Evolutionary conservation across 2,329 filamentous ascomycete species (phyloP).

Genomic region (Elsinoe arachidis): DNA sequence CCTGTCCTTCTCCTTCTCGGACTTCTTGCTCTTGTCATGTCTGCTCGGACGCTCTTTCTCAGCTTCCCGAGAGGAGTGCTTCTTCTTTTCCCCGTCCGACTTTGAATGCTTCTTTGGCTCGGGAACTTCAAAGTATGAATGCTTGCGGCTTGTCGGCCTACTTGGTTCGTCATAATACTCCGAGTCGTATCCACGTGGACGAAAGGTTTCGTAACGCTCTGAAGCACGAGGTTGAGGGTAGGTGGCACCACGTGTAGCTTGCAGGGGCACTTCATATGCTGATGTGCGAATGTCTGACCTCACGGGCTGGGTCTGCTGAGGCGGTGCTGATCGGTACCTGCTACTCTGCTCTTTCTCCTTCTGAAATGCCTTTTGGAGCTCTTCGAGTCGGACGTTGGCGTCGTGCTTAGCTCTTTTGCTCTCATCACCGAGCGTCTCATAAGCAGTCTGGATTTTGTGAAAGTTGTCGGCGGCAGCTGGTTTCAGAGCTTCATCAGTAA

Average conservation of each 20-base stretch:
- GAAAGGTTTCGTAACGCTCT: conserved; percentile 1
- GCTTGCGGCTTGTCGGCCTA: conserved; percentile 6
- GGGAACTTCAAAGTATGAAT: conserved; percentile 12
- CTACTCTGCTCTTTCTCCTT: conserved; percentile 27
- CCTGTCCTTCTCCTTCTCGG: conserved; percentile 35
- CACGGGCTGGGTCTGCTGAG: conserved; percentile 15
- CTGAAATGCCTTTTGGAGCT: conserved; percentile 51
- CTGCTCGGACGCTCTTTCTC: conserved; percentile 31
- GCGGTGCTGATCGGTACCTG: conserved; percentile 19
- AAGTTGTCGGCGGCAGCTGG: conserved; percentile 77
- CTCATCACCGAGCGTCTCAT: conserved; percentile 80
- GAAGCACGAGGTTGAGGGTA: conserved; percentile 4
- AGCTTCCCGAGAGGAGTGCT: not conserved
- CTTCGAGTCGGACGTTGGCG: conserved; percentile 58
- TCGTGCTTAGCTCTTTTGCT: conserved; percentile 67
- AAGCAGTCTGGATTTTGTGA: conserved; percentile 84
- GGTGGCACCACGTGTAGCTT: conserved; percentile 1
- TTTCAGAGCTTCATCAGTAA: conserved; percentile 55
- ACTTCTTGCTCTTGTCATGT: conserved; percentile 32
- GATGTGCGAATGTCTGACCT: conserved; percentile 20
- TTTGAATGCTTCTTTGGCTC: conserved; percentile 16
- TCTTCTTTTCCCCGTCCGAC: conserved; percentile 17
- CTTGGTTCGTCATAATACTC: conserved; percentile 1
- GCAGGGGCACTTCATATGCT: conserved; percentile 8
- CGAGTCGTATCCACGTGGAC: not conserved